Evolutionary conservation across 1,139 yeast species (phyloP), one percentile per base, ranked within the genome.

Genomic region (Candida gigantensis): DNA sequence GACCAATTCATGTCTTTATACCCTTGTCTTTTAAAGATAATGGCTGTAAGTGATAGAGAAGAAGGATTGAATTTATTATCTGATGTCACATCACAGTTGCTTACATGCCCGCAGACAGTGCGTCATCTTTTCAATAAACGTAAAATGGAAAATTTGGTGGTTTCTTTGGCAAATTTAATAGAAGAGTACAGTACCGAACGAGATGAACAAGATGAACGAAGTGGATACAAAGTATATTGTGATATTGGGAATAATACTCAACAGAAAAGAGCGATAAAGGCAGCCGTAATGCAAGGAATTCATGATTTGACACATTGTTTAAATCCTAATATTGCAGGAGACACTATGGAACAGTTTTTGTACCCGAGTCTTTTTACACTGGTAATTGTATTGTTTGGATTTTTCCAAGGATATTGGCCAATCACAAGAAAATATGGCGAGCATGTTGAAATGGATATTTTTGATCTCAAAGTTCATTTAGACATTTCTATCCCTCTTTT

Each of bases 81-180:
- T 23, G 81, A 81, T 32, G 70, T 81, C 26, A 62, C 81, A 6
- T 67, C 77, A 3, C 94, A 84, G 49, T 59, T 83, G 12, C 79
- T 80, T 53, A 79, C 85, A 0, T 79, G 86, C 46, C 86, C 86
- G 1, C 71, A 74, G 6, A 75, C 79, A 24, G 72, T 79, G 1
- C 58, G 64, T 34, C 54, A 51, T 28, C 60, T 77, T 7, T 58
- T 79, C 26, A 52, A 62, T 3, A 45, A 60, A 2, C 64, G 65
- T 0, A 51, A 60, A 9, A 55, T 77, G 9, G 58, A 67, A 2
- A 62, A 66, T 36, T 57, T 80, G 1, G 45, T 82, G 14, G 71
- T 72, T 37, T 76, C 84, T 1, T 56, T 76, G 4, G 58, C 69
- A 5, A 61, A 62, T n/a, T 45, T 78, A 6, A 70, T 79, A 34